Evolutionary conservation across 2,329 filamentous ascomycete species (phyloP), one percentile per base, ranked within the genome.

Genomic region (Pseudogymnoascus sp.): DNA sequence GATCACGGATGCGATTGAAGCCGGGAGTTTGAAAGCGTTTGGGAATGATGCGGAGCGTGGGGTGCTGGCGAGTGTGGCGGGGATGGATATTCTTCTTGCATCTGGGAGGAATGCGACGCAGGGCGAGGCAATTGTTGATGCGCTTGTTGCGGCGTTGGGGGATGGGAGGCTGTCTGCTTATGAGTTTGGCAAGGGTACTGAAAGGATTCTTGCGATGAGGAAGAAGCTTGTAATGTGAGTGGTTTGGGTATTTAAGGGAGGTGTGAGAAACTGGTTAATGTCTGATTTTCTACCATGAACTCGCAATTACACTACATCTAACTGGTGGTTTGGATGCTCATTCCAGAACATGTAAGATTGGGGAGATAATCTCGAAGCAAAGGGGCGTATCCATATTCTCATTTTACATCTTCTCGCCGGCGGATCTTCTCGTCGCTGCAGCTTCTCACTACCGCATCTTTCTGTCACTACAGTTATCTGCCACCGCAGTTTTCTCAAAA

Each of bases 1-100:
- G 3, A 70, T 74, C n/a, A 73, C 68, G 6, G 72, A 73, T 65
- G 71, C 70, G 4, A 67, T 74, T 44, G 71, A 73, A 44, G 72
- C 70, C 2, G 70, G 68, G 3, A 65, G 66, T 3, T 53, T 73
- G 10, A 35, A 65, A 19, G 63, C 65, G 1, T 72, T 72, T 42
- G 70, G 70, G 0, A 62, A 69, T 61, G 65, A 70, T 62, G 62
- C 66, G 6, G 24, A 65, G 0, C 69, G 69, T 11, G 70, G 61
- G 1, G 47, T 74, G 10, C 33, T 74, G 53, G 72, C 71, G 35
- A 66, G 61, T 11, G 63, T 67, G 56, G 72, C 72, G 21, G 72
- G 72, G 6, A 68, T 72, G 65, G 72, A 74, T 69, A 62, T 73
- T 10, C 64, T 74, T 56, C 67, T 74, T 33, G 72, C 70, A 11